These are phyloP conservation scores for Coprinellus micaceus DNA, from an alignment of 768 basidiomycete genomes.

Conservation along the genomic window DNA sequence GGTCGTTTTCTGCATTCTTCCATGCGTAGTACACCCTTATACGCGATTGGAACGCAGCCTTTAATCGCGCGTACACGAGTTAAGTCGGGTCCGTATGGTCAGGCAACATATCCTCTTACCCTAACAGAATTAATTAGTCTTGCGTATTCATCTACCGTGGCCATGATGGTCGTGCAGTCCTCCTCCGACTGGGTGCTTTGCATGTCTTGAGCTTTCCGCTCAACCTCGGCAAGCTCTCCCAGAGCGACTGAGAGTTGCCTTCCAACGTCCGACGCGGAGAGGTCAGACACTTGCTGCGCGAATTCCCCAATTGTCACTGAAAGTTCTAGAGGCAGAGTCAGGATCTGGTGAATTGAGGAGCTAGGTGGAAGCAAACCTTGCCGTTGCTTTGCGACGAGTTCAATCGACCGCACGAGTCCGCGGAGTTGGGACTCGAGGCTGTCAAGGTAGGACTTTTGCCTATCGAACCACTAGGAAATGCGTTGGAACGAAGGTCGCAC, in stretches of 20 bases:
- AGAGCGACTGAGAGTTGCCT: slow-evolving; percentile 70
- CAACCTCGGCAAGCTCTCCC: slow-evolving; percentile 67
- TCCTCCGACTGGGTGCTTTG: slow-evolving; percentile 74
- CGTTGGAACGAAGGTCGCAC: background rate
- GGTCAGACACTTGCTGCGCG: slow-evolving; percentile 60
- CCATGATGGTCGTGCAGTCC: slow-evolving; percentile 78
- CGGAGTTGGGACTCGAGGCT: slow-evolving; percentile 87
- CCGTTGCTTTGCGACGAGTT: slow-evolving; percentile 79
- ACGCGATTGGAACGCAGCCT: slow-evolving; percentile 88
- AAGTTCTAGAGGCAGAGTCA: slow-evolving; percentile 48
- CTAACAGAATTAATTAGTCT: slow-evolving; percentile 84
- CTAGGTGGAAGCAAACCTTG: slow-evolving; percentile 39
- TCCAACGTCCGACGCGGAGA: slow-evolving; percentile 75
- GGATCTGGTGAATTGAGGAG: background rate
- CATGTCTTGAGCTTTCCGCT: slow-evolving; percentile 68
- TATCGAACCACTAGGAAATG: slow-evolving; percentile 84
- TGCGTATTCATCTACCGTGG: slow-evolving; percentile 91
- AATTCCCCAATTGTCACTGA: slow-evolving; percentile 75
- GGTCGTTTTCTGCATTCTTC: slow-evolving; percentile 77
- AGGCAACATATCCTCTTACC: slow-evolving; percentile 39
- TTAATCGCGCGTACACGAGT: background rate
- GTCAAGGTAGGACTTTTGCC: slow-evolving; percentile 80
- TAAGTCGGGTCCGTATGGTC: background rate
- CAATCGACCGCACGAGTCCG: slow-evolving; percentile 82
- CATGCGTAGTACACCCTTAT: slow-evolving; percentile 78